Conservation (phyloP, 345 rosid species). For the Brassica nigra region DNA sequence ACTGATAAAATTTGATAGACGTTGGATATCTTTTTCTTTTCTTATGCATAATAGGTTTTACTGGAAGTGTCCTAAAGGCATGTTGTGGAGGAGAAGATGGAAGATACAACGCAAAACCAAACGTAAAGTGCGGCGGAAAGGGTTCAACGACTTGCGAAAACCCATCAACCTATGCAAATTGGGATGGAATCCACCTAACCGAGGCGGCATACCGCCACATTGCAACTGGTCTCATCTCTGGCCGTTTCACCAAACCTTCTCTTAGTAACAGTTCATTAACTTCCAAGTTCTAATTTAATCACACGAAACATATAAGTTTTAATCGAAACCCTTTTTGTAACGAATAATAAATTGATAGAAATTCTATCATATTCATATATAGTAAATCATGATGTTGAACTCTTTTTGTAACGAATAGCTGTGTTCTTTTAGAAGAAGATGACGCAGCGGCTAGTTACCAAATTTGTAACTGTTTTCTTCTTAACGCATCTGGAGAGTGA, state of each 20-base stretch:
- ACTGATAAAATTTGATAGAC: neutral
- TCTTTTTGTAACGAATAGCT: neutral
- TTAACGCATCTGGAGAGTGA: no score
- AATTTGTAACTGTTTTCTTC: no score
- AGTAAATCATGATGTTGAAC: neutral
- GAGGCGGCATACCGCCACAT: conserved; percentile 8
- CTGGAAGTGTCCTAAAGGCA: conserved; percentile 9
- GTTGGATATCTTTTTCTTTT: neutral
- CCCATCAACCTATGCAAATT: conserved; percentile 12
- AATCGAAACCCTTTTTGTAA: neutral
- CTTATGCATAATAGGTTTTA: neutral
- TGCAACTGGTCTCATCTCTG: conserved; percentile 14
- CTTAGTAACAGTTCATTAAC: neutral
- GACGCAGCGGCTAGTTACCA: no score
- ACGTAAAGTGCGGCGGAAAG: neutral
- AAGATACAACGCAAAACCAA: conserved; percentile 13
- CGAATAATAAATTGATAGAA: neutral
- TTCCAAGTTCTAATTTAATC: neutral
- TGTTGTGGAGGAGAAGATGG: conserved; percentile 12
- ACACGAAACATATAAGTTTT: neutral
- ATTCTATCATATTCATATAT: neutral
- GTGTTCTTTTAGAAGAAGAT: no score
- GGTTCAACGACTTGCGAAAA: conserved; percentile 5
- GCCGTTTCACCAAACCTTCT: conserved; percentile 12
- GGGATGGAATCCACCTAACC: conserved; percentile 15